These are phyloP conservation scores for Tricholoma sp. DNA, from an alignment of 768 basidiomycete genomes.

Conservation along the genomic window DNA sequence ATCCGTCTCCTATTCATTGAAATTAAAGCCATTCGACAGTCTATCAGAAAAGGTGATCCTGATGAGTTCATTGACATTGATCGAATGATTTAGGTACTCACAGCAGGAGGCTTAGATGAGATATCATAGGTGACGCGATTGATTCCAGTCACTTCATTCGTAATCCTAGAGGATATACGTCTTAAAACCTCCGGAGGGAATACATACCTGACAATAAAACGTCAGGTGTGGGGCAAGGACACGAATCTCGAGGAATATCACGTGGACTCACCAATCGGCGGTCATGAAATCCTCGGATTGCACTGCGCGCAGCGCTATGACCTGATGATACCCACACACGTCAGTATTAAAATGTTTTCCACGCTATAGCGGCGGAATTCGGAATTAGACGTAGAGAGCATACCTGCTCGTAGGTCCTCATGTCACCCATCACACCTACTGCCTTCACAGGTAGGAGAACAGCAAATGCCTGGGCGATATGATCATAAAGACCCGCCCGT, in stretches of 20 bases:
- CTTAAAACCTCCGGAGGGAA: constrained; percentile 89
- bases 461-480: constrained; percentile 95
- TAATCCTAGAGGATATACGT: constrained; percentile 92
- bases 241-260: neutral
- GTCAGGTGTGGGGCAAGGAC: constrained; percentile 6
- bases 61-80: constrained; percentile 5
- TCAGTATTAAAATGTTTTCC: constrained; percentile 4
- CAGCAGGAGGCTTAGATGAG: constrained; percentile 94
- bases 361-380: neutral
- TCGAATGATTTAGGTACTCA: constrained; percentile 31
- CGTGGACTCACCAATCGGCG: constrained; percentile 78
- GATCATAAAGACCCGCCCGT: constrained; percentile 84
- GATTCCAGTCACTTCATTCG: constrained; percentile 95
- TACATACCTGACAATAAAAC: constrained; percentile 66
- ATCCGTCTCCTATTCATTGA: neutral
- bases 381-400: constrained; percentile 13
- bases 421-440: constrained; percentile 97
- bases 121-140: constrained; percentile 96
- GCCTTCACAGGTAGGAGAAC: constrained; percentile 93
- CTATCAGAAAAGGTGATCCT: constrained; percentile 21
- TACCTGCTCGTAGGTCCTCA: constrained; percentile 92
- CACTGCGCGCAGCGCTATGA: constrained; percentile 92
- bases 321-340: constrained; percentile 40
- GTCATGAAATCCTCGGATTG: constrained; percentile 99
- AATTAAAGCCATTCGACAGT: constrained; percentile 47